phyloP scores from a whole-genome alignment of 164 flowering plant species.

The Aristolochia californica region DNA sequence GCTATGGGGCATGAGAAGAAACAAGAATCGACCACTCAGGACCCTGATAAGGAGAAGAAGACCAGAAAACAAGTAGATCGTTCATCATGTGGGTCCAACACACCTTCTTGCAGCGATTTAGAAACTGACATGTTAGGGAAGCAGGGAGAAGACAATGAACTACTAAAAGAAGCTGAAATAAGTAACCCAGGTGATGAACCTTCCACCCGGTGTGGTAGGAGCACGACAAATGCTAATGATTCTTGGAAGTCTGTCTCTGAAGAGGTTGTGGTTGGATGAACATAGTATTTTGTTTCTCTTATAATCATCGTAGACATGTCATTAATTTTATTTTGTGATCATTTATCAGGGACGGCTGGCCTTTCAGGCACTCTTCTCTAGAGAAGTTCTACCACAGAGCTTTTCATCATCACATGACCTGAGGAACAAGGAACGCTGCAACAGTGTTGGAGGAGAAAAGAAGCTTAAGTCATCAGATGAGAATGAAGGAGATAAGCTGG shows the following conservation, averaged over 20 bases:
- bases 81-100: conserved; percentile 93
- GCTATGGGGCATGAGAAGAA: conserved; percentile 31
- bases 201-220: conserved; percentile 50
- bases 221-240: conserved; percentile 31
- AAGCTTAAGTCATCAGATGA: neutral
- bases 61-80: conserved; percentile 59
- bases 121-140: conserved; percentile 60
- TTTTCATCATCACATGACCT: conserved; percentile 54
- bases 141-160: conserved; percentile 42
- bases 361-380: conserved; percentile 71
- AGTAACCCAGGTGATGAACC: conserved; percentile 30
- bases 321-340: conserved; percentile 4
- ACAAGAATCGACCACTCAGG: conserved; percentile 20
- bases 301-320: neutral
- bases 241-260: conserved; percentile 94
- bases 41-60: conserved; percentile 35
- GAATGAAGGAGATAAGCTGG: neutral
- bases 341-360: conserved; percentile 78
- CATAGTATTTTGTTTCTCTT: neutral
- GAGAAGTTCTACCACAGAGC: conserved; percentile 80
- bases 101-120: conserved; percentile 77
- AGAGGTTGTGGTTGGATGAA: conserved; percentile 38
- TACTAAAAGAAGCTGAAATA: conserved; percentile 33
- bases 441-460: conserved; percentile 14
- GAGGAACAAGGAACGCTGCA: conserved; percentile 18